Evolutionary conservation across 164 flowering plant species (phyloP), one percentile per base, ranked within the genome.

Genomic region (Aristolochia contorta): DNA sequence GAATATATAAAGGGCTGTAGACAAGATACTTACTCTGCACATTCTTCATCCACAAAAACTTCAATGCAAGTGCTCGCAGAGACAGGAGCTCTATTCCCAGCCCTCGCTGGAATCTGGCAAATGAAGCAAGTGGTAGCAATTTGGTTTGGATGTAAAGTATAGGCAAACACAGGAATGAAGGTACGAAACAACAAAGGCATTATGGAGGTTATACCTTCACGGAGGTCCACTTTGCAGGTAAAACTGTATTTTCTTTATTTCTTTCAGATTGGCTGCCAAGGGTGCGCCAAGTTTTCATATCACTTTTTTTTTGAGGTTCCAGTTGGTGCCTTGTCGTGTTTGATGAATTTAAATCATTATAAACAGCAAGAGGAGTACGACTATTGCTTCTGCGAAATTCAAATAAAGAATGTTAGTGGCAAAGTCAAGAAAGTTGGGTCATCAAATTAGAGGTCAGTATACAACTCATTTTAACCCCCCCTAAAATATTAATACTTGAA

Each of bases 31-130:
- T 75, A 89, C 98, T 71, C 79, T 63, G 75, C 61, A 74, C 79
- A 87, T 68, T 85, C 96, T 25, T 87, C 96, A 58, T 89, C 98
- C 63, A 92, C 84, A 67, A 89, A 92, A 68, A 92, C 92, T 66
- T 85, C 82, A 70, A 92, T 80, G 60, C 66, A 21, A 41, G 80
- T 54, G 59, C 75, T 64, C 45, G 83, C 21, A 64, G 77, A 33
- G 57, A 79, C 60, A 60, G 71, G 80, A 65, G 68, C 59, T 71
- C 82, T 75, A 41, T 71, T 56, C 19, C 62, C 79, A 41, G 75
- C 75, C 62, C 72, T 81, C 57, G 74, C 83, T 14, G 88, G 89
- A 65, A 89, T 74, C 95, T 92, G 79, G 41, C 23, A 67, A 33
- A 61, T 56, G 22, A 66, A 58, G 22, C 6, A 32, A 25, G 46